Evolutionary conservation across 2,329 filamentous ascomycete genomes (phyloP).

Genomic region (Colletotrichum theobromicola): DNA sequence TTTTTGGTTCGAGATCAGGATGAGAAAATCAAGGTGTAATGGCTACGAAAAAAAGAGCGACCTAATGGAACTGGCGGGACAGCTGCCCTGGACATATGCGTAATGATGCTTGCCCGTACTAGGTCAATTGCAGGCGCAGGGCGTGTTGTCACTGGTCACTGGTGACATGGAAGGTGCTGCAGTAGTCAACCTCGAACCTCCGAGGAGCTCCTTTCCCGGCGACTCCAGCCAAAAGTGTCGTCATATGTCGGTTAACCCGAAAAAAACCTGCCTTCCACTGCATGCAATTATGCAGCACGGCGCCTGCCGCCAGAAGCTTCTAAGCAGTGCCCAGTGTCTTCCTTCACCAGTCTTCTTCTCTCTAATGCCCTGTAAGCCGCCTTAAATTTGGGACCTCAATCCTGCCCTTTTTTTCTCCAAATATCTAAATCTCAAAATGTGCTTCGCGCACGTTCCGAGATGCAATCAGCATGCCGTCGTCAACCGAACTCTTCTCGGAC

Average conservation of each 20-base stretch:
- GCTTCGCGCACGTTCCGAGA: neutral
- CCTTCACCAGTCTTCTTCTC: neutral
- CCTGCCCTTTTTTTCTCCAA: neutral
- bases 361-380: too few species aligned
- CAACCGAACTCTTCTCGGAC: slow-evolving; percentile 6
- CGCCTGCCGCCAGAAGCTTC: neutral
- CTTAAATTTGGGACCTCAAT: neutral
- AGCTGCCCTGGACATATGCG: slow-evolving; percentile 11
- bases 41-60: neutral
- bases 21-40: neutral
- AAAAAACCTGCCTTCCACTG: neutral
- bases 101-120: slow-evolving; percentile 15
- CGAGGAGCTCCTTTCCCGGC: slow-evolving; percentile 9
- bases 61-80: neutral
- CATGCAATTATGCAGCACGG: slow-evolving; percentile 17
- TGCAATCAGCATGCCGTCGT: neutral
- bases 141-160: neutral
- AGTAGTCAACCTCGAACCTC: neutral
- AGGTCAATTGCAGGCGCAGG: slow-evolving; percentile 3
- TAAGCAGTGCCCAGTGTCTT: neutral
- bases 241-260: slow-evolving; percentile 20
- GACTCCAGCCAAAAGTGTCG: slow-evolving; percentile 7
- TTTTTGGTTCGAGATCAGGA: neutral
- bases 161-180: neutral
- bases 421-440: neutral